Conservation (phyloP, 768 basidiomycete species). For the Auriscalpium orientale region DNA sequence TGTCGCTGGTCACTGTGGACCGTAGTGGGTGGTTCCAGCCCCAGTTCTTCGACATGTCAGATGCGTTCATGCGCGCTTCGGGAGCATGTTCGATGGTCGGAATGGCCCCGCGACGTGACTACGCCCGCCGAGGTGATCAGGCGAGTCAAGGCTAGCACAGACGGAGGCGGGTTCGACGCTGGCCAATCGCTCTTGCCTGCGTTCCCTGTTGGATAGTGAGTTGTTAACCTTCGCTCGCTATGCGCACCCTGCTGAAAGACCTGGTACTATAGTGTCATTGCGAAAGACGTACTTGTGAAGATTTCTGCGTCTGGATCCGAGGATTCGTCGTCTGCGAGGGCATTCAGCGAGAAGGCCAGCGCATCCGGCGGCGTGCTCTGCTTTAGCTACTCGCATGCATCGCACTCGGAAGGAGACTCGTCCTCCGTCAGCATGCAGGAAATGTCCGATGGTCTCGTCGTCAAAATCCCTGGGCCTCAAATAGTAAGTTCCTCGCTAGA, state of each 20-base stretch:
- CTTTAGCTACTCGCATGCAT: slow-evolving; percentile 4
- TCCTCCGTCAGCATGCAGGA: slow-evolving; percentile 3
- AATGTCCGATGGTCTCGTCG: slow-evolving; percentile 10
- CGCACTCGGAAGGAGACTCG: not conserved
- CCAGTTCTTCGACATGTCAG: slow-evolving; percentile 4
- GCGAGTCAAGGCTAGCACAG: not conserved
- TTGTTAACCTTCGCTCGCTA: not conserved
- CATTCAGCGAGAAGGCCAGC: not conserved
- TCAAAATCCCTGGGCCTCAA: slow-evolving; percentile 18
- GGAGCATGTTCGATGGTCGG: slow-evolving; percentile 13
- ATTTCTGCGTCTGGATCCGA: not conserved
- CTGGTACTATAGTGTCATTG: not conserved
- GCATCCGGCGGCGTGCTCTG: slow-evolving; percentile 12
- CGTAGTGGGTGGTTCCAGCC: slow-evolving; percentile 5
- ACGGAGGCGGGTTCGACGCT: not conserved
- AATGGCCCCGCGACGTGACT: slow-evolving; percentile 1
- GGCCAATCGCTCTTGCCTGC: not conserved
- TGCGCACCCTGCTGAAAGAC: no score
- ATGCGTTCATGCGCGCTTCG: not conserved
- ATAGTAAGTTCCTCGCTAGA: not conserved
- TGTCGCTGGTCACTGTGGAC: not conserved
- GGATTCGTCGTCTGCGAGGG: not conserved
- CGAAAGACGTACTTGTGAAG: not conserved
- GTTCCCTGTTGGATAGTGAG: not conserved
- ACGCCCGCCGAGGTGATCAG: not conserved